Evolutionary conservation across 2,329 filamentous ascomycete species (phyloP).

Genomic region (Nakataea oryzae): DNA sequence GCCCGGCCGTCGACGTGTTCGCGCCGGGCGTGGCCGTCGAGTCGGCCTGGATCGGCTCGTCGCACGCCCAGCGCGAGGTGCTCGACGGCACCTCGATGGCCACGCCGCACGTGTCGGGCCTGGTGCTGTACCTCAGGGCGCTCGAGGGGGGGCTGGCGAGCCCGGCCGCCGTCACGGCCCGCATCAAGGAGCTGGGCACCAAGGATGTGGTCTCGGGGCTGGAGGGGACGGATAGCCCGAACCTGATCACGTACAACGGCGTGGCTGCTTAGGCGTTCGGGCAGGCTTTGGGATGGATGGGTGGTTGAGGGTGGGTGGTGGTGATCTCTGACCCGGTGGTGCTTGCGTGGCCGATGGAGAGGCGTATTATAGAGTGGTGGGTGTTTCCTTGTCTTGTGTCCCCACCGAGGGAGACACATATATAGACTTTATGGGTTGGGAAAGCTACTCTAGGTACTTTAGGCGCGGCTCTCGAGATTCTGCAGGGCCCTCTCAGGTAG

Average conservation of each 20-base stretch:
- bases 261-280: neutral
- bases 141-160: constrained; percentile 27
- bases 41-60: constrained; percentile 31
- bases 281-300: constrained; percentile 9
- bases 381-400: too few species aligned
- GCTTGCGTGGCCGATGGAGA: too few species aligned
- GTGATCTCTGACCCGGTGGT: too few species aligned
- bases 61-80: constrained; percentile 15
- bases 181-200: constrained; percentile 6
- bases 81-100: constrained; percentile 36
- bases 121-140: constrained; percentile 32
- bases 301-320: too few species aligned
- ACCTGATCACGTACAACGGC: constrained; percentile 12
- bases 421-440: too few species aligned
- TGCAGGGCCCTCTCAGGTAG: too few species aligned
- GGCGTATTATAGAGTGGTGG: too few species aligned
- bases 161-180: constrained; percentile 5
- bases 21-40: constrained; percentile 30
- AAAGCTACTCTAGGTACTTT: too few species aligned
- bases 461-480: too few species aligned
- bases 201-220: constrained; percentile 3
- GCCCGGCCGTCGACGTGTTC: constrained; percentile 30
- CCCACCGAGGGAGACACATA: too few species aligned
- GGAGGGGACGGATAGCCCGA: constrained; percentile 7
- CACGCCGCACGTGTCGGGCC: constrained; percentile 28